Evolutionary conservation across 257 asterid species (phyloP).

Genomic region (Scutellaria minor): DNA sequence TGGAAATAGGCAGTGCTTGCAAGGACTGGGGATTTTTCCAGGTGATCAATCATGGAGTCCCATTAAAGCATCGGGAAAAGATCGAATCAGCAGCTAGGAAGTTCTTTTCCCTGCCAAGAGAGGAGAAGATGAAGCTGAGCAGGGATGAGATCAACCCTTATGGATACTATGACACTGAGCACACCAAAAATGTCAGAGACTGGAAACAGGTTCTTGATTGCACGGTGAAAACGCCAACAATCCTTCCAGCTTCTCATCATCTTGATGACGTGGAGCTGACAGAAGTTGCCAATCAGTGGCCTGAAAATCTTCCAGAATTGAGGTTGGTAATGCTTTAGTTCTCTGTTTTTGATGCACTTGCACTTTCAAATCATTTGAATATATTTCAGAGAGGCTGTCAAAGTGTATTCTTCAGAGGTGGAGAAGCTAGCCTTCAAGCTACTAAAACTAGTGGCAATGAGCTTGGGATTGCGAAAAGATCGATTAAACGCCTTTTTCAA

Average conservation of each 20-base stretch:
- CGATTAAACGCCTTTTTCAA: slow-evolving; percentile 46
- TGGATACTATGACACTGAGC: slow-evolving; percentile 61
- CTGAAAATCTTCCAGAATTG: slow-evolving; percentile 45
- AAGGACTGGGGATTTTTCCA: slow-evolving; percentile 66
- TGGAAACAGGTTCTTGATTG: slow-evolving; percentile 73
- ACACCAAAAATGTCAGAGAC: slow-evolving; percentile 63
- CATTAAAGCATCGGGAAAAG: slow-evolving; percentile 26
- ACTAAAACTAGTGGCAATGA: slow-evolving; percentile 55
- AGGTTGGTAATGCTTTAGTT: slow-evolving; percentile 32
- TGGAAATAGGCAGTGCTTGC: slow-evolving; percentile 53
- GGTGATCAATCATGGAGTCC: slow-evolving; percentile 60
- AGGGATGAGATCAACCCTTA: slow-evolving; percentile 53
- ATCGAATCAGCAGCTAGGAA: slow-evolving; percentile 33
- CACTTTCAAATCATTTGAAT: too few species aligned
- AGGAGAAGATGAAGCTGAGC: slow-evolving; percentile 52
- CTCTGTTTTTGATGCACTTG: too few species aligned
- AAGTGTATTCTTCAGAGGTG: slow-evolving; percentile 47
- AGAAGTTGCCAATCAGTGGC: slow-evolving; percentile 54
- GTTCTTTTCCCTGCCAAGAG: slow-evolving; percentile 45
- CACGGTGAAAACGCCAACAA: slow-evolving; percentile 37
- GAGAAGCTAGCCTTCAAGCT: slow-evolving; percentile 47
- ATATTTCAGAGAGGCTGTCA: slow-evolving; percentile 44
- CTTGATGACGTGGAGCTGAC: slow-evolving; percentile 38
- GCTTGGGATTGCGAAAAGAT: slow-evolving; percentile 51
- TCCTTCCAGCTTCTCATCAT: slow-evolving; percentile 47